Percentiles rank a stretch among this genome's conserved stretches.
Evolutionary conservation across 2,329 filamentous ascomycete species (phyloP).

Genomic region (Epichloe scottii): DNA sequence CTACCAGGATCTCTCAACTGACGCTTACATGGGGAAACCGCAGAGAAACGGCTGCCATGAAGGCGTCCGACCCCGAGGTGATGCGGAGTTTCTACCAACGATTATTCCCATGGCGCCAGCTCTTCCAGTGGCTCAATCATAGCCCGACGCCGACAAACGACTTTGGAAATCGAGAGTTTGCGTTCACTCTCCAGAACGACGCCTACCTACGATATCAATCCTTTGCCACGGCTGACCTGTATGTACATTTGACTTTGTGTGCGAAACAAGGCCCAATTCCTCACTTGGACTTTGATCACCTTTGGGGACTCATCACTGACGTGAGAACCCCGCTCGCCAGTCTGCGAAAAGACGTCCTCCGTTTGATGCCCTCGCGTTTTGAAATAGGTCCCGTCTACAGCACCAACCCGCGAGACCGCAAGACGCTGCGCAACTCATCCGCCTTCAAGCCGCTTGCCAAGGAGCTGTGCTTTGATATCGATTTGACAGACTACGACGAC

Average conservation of each 20-base stretch:
- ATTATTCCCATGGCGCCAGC: conserved; percentile 83
- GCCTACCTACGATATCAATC: conserved; percentile 87
- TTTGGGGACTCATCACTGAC: conserved; percentile 2
- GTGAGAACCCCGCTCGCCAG: conserved; percentile 24
- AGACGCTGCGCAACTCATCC: conserved; percentile 66
- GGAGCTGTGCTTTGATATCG: conserved; percentile 97
- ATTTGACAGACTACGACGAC: conserved; percentile 97
- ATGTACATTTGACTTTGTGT: conserved; percentile 6
- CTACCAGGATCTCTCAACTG: no score
- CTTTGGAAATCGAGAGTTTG: conserved; percentile 89
- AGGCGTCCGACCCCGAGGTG: conserved; percentile 62
- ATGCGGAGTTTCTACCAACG: conserved; percentile 94
- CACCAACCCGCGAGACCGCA: conserved; percentile 86
- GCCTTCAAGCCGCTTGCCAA: conserved; percentile 82
- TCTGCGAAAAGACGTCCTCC: conserved; percentile 82
- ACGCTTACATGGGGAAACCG: no score
- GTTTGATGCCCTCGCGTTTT: conserved; percentile 82
- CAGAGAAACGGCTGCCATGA: conserved; percentile 22
- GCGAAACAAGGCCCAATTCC: neutral
- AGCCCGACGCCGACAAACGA: conserved; percentile 74
- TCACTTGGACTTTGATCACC: neutral
- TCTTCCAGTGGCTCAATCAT: conserved; percentile 98
- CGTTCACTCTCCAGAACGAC: conserved; percentile 86
- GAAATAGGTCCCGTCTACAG: conserved; percentile 98
- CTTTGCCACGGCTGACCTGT: conserved; percentile 42